Base-by-base conservation (phyloP, 2,329 filamentous ascomycete species). In the Diaporthe ampelina region DNA sequence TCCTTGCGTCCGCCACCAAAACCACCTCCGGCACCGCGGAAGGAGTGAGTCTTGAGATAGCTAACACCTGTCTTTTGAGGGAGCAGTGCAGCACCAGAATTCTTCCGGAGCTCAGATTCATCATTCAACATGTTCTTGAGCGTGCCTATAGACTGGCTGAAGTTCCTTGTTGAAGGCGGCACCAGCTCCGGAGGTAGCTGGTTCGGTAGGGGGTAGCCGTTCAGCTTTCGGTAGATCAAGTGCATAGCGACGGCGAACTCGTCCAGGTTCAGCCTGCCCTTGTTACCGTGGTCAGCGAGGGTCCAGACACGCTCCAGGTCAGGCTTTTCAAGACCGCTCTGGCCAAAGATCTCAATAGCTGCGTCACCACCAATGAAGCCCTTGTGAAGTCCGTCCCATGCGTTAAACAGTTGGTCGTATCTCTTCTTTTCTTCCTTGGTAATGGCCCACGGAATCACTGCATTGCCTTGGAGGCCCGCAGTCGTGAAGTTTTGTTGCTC, bases 211-310 rank as follows among this genome's bases (percentile, higher is more conserved):
- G 96, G 95, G 80, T 98, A 98, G 48, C 96, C 96, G 80, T 99
- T 98, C 70, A 99, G 89, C 82, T 97, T 98, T 79, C 97, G 91
- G 85, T 99, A 99, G 79, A 99, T 99, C 84, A 99, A 86, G 88
- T 99, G 97, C 97, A 99, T 99, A 13, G 95, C 95, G 70, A 99
- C 96, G 11, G 97, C 95, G 81, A 99, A 99, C 81, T 99, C 97
- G 81, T 99, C 97, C 80, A 98, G 91, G 79, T 99, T 95, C 40
- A 99, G 89, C 73, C 95, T 93, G 24, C 97, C 97, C 82, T 97
- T 97, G 83, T 99, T 98, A 77, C 95, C 93, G 43, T 95, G 93
- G 81, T 99, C 97, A 4, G 96, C 93, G 74, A 99, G 87, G 13
- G 97, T 98, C 97, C 97, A 99, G 68, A 98, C 92, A 43, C 93